Evolutionary conservation across 2,329 filamentous ascomycete genomes (phyloP).

Genomic region (Talaromyces amestolkiae): DNA sequence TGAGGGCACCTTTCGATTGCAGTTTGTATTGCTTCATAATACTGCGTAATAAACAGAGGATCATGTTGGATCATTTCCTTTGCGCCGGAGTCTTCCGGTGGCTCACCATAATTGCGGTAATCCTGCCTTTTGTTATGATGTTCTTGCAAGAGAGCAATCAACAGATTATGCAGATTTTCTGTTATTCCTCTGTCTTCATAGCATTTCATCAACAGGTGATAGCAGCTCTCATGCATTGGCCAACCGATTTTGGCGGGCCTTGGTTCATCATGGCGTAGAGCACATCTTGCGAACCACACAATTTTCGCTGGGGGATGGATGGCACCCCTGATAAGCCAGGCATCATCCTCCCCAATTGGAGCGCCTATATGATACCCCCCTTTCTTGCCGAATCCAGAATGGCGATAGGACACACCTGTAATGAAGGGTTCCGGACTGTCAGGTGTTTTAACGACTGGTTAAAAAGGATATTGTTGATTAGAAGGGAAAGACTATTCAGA

Average conservation of each 20-base stretch:
- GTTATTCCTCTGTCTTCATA: not conserved
- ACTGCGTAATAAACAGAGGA: not conserved
- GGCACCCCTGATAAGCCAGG: not conserved
- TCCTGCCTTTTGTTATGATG: not conserved
- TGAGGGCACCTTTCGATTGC: not conserved
- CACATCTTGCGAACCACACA: constrained; percentile 6
- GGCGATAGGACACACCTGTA: constrained; percentile 13
- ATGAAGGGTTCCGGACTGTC: not conserved
- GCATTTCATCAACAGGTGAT: not conserved
- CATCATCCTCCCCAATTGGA: not conserved
- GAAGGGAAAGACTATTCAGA: not conserved
- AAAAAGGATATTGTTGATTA: not conserved
- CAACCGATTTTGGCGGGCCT: not conserved
- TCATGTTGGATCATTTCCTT: not conserved
- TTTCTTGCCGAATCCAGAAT: not conserved
- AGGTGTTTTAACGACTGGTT: not conserved
- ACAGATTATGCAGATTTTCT: not conserved
- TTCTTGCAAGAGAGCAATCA: not conserved
- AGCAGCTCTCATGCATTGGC: constrained; percentile 15
- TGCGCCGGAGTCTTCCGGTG: not conserved
- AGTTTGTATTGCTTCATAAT: not conserved
- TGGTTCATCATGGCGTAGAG: not conserved
- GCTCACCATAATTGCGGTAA: not conserved
- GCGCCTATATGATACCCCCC: not conserved
- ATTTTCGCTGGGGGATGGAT: constrained; percentile 1